phyloP scores from a whole-genome alignment of 331 rosid species.

The Telfairia occidentalis region DNA sequence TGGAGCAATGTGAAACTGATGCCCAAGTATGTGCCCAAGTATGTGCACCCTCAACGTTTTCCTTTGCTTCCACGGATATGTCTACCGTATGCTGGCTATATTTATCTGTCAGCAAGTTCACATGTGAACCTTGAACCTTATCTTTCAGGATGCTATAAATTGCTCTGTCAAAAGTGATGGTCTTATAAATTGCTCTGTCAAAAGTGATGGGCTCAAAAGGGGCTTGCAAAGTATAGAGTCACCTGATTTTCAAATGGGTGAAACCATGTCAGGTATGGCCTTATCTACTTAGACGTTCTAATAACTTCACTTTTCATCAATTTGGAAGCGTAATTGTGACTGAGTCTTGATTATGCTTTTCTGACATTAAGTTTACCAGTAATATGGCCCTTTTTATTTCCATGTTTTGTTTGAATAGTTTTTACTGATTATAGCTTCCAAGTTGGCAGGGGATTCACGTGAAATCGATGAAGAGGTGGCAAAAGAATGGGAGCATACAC shows the following conservation, averaged over 20 bases:
- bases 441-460: slow-evolving; percentile 57
- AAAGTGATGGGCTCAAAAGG: slow-evolving; percentile 79
- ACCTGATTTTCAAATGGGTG: slow-evolving; percentile 70
- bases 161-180: slow-evolving; percentile 63
- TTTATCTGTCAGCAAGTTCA: background rate
- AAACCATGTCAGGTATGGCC: slow-evolving; percentile 55
- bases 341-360: background rate
- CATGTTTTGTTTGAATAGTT: slow-evolving; percentile 11
- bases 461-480: slow-evolving; percentile 89
- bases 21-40: slow-evolving; percentile 45
- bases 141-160: slow-evolving; percentile 57
- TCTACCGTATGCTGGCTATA: background rate
- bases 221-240: slow-evolving; percentile 53
- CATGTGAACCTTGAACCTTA: slow-evolving; percentile 18
- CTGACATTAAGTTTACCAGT: background rate
- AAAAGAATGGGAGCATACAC: slow-evolving; percentile 98
- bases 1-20: slow-evolving; percentile 59
- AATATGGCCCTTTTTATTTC: background rate
- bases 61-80: background rate
- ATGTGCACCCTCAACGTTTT: slow-evolving; percentile 7
- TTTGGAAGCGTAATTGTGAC: no score
- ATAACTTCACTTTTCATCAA: background rate
- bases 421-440: slow-evolving; percentile 16
- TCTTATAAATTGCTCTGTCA: slow-evolving; percentile 40
- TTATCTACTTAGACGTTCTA: slow-evolving; percentile 11